phyloP scores from a whole-genome alignment of 148 eudicot species.

The Amaranthus palmeri region DNA sequence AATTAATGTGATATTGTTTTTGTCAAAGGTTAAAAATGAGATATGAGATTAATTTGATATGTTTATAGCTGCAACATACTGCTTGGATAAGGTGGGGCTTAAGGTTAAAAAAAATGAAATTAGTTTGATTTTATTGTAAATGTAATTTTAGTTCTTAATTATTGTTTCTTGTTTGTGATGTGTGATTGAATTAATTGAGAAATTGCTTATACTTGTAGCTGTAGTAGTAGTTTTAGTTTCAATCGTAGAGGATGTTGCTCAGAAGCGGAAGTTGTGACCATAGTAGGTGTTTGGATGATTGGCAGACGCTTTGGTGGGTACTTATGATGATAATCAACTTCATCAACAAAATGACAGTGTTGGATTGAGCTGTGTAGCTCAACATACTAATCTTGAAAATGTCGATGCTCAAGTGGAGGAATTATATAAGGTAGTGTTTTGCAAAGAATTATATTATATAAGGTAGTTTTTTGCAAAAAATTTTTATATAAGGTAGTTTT shows the following conservation, averaged over 20 bases:
- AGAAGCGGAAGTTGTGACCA: constrained; percentile 31
- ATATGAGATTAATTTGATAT: no score
- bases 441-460: no score
- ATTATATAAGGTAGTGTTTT: no score
- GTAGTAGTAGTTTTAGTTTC: constrained; percentile 40
- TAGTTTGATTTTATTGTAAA: not conserved
- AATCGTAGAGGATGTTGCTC: constrained; percentile 54
- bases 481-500: no score
- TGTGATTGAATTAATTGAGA: not conserved
- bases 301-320: constrained; percentile 79
- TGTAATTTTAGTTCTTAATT: not conserved
- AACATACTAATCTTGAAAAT: not conserved
- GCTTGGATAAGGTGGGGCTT: no score
- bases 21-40: no score
- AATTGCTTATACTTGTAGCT: constrained; percentile 31
- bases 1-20: no score
- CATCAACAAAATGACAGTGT: constrained; percentile 17
- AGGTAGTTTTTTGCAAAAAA: no score
- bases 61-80: no score
- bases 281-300: constrained; percentile 82
- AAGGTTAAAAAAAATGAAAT: no score
- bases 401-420: constrained; percentile 19
- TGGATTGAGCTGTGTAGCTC: constrained; percentile 17
- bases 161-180: not conserved
- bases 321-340: constrained; percentile 36